Conservation (phyloP, 768 basidiomycete species). For the Tricholoma matsutake region DNA sequence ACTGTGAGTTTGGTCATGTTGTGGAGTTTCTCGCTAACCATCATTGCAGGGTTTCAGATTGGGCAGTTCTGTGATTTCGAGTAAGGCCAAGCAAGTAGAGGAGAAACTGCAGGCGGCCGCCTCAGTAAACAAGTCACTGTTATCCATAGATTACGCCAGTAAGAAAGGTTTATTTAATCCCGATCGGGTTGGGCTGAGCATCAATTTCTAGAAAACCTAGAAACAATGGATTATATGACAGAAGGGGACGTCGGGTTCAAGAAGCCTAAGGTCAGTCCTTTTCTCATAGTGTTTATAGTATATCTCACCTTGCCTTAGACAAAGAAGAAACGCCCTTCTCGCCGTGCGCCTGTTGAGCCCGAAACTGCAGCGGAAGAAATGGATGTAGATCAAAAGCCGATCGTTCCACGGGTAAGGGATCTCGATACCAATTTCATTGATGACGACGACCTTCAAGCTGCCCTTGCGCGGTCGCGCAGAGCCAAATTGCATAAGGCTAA, state of each 20-base stretch:
- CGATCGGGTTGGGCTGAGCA: constrained; percentile 13
- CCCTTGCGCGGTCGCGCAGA: constrained; percentile 80
- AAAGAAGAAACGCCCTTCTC: constrained; percentile 86
- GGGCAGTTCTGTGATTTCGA: constrained; percentile 54
- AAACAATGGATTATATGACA: constrained; percentile 82
- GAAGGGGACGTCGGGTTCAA: constrained; percentile 95
- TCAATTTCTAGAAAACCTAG: constrained; percentile 66
- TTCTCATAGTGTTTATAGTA: not conserved
- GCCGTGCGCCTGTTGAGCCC: constrained; percentile 57
- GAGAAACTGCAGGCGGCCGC: constrained; percentile 52
- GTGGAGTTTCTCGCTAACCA: constrained; percentile 7
- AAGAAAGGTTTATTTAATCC: constrained; percentile 29
- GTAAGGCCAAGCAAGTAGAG: constrained; percentile 38
- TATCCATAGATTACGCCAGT: constrained; percentile 92
- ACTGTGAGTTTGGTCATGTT: constrained; percentile 41
- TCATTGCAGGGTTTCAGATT: constrained; percentile 76
- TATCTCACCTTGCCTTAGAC: constrained; percentile 45
- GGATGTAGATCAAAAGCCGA: constrained; percentile 78
- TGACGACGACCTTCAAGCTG: constrained; percentile 96
- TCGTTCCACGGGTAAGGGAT: constrained; percentile 64
- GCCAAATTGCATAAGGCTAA: constrained; percentile 76
- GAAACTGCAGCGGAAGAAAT: constrained; percentile 57
- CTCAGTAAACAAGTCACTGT: constrained; percentile 72
- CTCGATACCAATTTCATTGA: constrained; percentile 91
- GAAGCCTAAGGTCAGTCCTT: constrained; percentile 71